These are phyloP conservation scores for Nakataea oryzae DNA, from an alignment of 2,329 filamentous ascomycete genomes.

Conservation along the genomic window DNA sequence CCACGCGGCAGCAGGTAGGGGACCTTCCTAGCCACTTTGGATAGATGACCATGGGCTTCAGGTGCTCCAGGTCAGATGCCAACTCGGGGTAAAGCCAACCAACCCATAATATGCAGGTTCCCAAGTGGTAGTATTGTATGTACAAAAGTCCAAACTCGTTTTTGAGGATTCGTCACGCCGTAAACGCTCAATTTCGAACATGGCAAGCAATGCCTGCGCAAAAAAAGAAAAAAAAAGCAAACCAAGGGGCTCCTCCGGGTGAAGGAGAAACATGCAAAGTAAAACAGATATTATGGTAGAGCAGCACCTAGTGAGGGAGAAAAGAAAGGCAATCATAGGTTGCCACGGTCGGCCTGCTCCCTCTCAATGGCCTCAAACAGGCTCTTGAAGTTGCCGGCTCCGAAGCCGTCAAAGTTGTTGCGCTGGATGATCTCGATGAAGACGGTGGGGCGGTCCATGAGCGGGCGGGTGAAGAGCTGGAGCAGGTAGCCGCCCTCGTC, in stretches of 20 bases:
- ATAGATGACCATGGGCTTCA: too few relatives aligned
- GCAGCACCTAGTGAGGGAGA: neutral
- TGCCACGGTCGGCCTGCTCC: slow-evolving; percentile 79
- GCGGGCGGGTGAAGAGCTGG: slow-evolving; percentile 70
- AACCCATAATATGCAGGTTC: neutral
- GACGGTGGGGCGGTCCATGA: slow-evolving; percentile 90
- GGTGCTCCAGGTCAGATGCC: too few relatives aligned
- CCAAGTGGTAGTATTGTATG: neutral
- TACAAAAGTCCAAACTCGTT: neutral
- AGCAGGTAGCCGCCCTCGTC: slow-evolving; percentile 82
- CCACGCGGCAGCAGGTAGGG: too few relatives aligned
- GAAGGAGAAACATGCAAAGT: too few relatives aligned
- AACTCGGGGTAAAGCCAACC: neutral
- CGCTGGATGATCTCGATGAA: slow-evolving; percentile 96
- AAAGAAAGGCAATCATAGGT: slow-evolving; percentile 39
- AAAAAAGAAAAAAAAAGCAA: too few relatives aligned
- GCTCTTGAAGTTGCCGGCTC: slow-evolving; percentile 91
- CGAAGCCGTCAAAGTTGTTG: slow-evolving; percentile 83
- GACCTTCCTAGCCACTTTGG: too few relatives aligned
- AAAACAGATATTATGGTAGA: neutral
- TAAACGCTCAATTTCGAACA: neutral
- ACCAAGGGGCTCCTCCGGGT: neutral
- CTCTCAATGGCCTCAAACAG: slow-evolving; percentile 92
- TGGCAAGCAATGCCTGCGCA: neutral
- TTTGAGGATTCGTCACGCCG: neutral